phyloP scores from a whole-genome alignment of 306 rosid species.

The Fagus crenata region DNA sequence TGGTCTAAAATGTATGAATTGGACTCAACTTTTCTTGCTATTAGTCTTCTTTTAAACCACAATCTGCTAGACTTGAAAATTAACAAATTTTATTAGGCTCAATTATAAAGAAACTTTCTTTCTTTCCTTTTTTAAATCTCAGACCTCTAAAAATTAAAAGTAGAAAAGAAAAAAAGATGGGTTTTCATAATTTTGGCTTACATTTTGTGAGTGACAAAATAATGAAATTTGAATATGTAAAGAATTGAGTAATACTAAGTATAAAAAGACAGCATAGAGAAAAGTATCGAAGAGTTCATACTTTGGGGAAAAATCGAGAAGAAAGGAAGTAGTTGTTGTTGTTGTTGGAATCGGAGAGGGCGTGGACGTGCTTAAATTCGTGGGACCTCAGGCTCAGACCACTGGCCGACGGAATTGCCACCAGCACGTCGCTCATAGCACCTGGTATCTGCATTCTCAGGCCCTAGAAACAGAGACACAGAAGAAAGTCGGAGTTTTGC shows the following conservation, averaged over 20 bases:
- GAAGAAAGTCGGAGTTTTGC: no score
- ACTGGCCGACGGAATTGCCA: conserved; percentile 57
- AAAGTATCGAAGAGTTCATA: conserved; percentile 6
- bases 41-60: conserved; percentile 10
- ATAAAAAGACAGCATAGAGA: not conserved
- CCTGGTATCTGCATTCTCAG: conserved; percentile 66
- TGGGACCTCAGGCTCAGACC: conserved; percentile 40
- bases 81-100: not conserved
- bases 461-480: no score
- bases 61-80: not conserved
- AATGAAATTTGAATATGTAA: not conserved
- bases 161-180: not conserved
- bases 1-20: not conserved
- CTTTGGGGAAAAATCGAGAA: conserved; percentile 55
- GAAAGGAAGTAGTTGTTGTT: conserved; percentile 51
- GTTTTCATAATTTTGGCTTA: not conserved
- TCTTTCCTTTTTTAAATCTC: not conserved
- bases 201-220: not conserved
- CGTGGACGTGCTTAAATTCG: conserved; percentile 52
- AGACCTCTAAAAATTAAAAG: not conserved
- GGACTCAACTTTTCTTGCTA: conserved; percentile 1
- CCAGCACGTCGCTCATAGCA: conserved; percentile 61
- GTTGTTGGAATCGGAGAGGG: conserved; percentile 53
- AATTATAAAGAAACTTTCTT: not conserved
- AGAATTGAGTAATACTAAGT: not conserved